Base-by-base conservation (phyloP, 2,329 filamentous ascomycete species). In the Fusarium zealandicum region DNA sequence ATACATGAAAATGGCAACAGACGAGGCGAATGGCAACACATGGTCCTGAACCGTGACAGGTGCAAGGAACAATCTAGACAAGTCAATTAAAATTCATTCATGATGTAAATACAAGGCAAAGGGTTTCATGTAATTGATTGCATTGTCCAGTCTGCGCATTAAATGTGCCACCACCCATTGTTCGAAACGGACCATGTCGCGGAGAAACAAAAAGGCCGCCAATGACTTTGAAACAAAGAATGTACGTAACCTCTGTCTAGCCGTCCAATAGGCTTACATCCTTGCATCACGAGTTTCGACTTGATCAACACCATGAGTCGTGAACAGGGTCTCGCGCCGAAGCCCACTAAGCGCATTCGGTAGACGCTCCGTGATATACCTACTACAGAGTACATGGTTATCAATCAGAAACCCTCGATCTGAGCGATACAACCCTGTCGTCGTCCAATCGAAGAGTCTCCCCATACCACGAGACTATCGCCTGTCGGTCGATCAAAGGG, bases 241-340 rank as follows among this genome's bases (percentile, higher is more conserved):
- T 50, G 45, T 5, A 44, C n/a, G n/a, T n/a, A 49, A 41, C 41
- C 38, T 45, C 39, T 46, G 20, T 27, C 43, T 16, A 27, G n/a
- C 37, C 5, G 16, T 48, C 63, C 59, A 65, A 63, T 65, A 48
- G 47, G 47, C 61, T 33, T 38, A 61, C 45, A 50, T 32, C 33
- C 35, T 43, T 28, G 17, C 55, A 51, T 54, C 60, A 64, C 63
- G 60, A 37, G 58, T 40, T 37, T 37, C 28, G 32, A 41, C 44
- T 44, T 42, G 42, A 43, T 47, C 43, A 16, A 40, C 35, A 9
- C 38, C 41, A 40, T 38, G 32, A 57, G 59, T 56, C 36, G 42
- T 27, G 43, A 52, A 52, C 32, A 12, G 40, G 39, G 45, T 38
- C 39, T 22, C 31, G 20, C 28, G 18, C 37, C 49, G 22, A 18